These are phyloP conservation scores for Tetracentron sinense DNA, from an alignment of 164 flowering plant genomes.

Conservation along the genomic window DNA sequence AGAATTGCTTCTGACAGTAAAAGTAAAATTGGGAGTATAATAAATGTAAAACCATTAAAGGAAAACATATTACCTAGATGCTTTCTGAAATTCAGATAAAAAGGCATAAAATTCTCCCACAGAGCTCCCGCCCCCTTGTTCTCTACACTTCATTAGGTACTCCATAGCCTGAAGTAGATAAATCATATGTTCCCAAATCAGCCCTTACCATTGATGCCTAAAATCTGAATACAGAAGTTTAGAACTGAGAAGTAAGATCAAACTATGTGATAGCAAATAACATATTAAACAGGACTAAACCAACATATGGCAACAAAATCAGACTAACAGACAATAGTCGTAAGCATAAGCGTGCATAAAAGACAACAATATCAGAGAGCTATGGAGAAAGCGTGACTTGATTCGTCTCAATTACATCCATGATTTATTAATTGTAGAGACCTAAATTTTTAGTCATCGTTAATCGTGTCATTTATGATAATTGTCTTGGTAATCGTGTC, in stretches of 20 bases:
- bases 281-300: not conserved
- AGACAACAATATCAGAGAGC: too few relatives aligned
- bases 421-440: too few relatives aligned
- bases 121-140: slow-evolving; percentile 69
- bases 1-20: not conserved
- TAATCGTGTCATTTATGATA: too few relatives aligned
- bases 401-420: too few relatives aligned
- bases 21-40: not conserved
- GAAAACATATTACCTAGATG: slow-evolving; percentile 59
- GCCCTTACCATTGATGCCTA: not conserved
- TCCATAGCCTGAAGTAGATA: slow-evolving; percentile 74
- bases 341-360: too few relatives aligned
- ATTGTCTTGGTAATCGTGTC: too few relatives aligned
- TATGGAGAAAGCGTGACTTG: too few relatives aligned
- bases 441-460: too few relatives aligned
- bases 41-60: not conserved
- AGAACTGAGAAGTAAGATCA: not conserved
- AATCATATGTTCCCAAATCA: slow-evolving; percentile 1
- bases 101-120: slow-evolving; percentile 58
- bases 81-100: slow-evolving; percentile 77
- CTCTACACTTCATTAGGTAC: slow-evolving; percentile 53
- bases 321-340: too few relatives aligned
- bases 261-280: not conserved
- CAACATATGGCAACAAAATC: not conserved
- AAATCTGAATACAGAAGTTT: not conserved